These are phyloP conservation scores for Stylonectria norvegica DNA, from an alignment of 2,329 filamentous ascomycete species.

Conservation along the genomic window DNA sequence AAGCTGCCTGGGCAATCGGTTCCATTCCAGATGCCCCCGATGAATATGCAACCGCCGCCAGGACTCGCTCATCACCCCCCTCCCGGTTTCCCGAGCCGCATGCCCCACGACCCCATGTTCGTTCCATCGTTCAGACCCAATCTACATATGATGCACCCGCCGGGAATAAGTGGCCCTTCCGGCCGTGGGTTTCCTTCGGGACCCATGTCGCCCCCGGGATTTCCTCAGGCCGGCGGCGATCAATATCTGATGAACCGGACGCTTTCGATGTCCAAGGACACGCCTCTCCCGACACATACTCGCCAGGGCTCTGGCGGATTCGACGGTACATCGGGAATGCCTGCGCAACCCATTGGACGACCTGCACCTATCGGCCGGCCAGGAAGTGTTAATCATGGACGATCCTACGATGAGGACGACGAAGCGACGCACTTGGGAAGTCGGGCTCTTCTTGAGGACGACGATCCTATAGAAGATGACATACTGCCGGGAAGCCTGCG, in stretches of 20 bases:
- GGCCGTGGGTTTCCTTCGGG: constrained; percentile 43
- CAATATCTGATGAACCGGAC: constrained; percentile 31
- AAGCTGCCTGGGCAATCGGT: constrained; percentile 39
- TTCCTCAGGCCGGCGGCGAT: constrained; percentile 29
- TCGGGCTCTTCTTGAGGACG: constrained; percentile 81
- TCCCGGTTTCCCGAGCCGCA: constrained; percentile 54
- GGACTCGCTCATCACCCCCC: constrained; percentile 37
- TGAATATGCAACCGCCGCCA: constrained; percentile 51
- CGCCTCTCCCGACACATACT: constrained; percentile 54
- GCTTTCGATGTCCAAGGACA: constrained; percentile 34
- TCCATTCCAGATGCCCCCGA: constrained; percentile 51
- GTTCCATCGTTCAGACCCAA: constrained; percentile 45
- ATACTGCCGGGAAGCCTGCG: constrained; percentile 34
- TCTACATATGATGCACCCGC: constrained; percentile 46
- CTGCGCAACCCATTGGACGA: constrained; percentile 71
- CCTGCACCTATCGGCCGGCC: constrained; percentile 87
- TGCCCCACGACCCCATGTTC: constrained; percentile 52
- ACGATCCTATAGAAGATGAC: constrained; percentile 46
- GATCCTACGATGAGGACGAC: constrained; percentile 55
- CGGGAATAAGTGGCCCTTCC: constrained; percentile 46
- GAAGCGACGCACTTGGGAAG: constrained; percentile 82
- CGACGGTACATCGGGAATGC: constrained; percentile 50
- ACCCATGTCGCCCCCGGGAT: constrained; percentile 38
- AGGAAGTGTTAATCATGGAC: constrained; percentile 63
- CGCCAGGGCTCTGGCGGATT: constrained; percentile 71